phyloP scores from a whole-genome alignment of 2,329 filamentous ascomycete genomes.

The Trichoderma afroharzianum region DNA sequence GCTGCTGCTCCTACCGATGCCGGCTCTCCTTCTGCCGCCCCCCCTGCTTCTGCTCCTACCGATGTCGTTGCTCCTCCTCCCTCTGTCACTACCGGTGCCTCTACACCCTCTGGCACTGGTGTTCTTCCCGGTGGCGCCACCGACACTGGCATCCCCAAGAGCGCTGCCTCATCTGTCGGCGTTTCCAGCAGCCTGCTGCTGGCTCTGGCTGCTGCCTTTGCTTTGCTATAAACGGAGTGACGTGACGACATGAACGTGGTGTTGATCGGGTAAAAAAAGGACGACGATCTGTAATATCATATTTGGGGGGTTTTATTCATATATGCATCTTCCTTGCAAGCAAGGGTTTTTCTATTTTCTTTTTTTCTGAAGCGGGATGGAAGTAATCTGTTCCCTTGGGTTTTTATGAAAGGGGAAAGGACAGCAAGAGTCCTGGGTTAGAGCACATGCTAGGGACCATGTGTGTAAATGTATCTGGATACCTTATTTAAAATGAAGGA shows the following conservation, averaged over 20 bases:
- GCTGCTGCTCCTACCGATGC: slow-evolving; percentile 21
- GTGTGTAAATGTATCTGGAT: slow-evolving; percentile 18
- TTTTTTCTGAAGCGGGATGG: slow-evolving; percentile 11
- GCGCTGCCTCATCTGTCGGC: slow-evolving; percentile 31
- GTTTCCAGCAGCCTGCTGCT: slow-evolving; percentile 43
- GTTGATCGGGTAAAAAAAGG: background rate
- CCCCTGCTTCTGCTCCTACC: slow-evolving; percentile 21
- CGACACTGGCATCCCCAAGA: slow-evolving; percentile 21
- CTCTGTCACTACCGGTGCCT: slow-evolving; percentile 21
- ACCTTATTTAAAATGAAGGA: slow-evolving; percentile 5
- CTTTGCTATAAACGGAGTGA: slow-evolving; percentile 34
- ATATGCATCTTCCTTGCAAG: slow-evolving; percentile 19
- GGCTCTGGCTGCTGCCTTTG: slow-evolving; percentile 40
- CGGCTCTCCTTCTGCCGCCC: slow-evolving; percentile 14
- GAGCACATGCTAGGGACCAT: slow-evolving; percentile 15
- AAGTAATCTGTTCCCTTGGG: background rate
- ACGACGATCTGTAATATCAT: slow-evolving; percentile 16
- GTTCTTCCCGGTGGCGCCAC: slow-evolving; percentile 19
- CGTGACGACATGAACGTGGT: slow-evolving; percentile 9
- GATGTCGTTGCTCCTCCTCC: background rate
- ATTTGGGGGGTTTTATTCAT: slow-evolving; percentile 9
- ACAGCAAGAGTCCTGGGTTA: slow-evolving; percentile 13
- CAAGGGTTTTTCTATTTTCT: slow-evolving; percentile 9
- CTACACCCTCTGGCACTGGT: slow-evolving; percentile 23
- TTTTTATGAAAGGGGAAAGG: slow-evolving; percentile 9